Percentiles rank a stretch among this genome's conserved stretches.
phyloP scores from a whole-genome alignment of 2,329 filamentous ascomycete genomes.

The Aspergillus thermomutatus region DNA sequence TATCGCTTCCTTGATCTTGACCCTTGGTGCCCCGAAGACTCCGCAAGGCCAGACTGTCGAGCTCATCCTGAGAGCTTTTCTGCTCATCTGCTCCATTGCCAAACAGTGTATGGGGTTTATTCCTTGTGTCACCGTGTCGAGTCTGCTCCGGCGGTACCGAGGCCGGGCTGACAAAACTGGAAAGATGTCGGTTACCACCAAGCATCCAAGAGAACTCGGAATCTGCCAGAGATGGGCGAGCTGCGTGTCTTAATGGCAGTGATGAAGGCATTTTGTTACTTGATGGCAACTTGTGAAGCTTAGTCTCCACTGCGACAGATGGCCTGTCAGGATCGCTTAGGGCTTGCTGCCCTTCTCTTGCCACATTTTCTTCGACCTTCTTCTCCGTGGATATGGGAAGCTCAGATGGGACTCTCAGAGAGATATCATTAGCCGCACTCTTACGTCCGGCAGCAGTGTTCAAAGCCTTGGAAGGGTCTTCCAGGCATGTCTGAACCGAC shows the following conservation, averaged over 20 bases:
- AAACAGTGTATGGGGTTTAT: slow-evolving; percentile 33
- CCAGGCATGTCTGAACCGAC: slow-evolving; percentile 43
- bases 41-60: slow-evolving; percentile 39
- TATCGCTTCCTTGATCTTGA: background rate
- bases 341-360: slow-evolving; percentile 2
- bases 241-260: slow-evolving; percentile 20
- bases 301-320: slow-evolving; percentile 7
- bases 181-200: slow-evolving; percentile 42
- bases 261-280: slow-evolving; percentile 13
- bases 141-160: slow-evolving; percentile 45
- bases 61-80: slow-evolving; percentile 26
- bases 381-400: slow-evolving; percentile 1
- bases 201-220: slow-evolving; percentile 52
- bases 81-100: slow-evolving; percentile 30
- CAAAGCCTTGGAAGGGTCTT: slow-evolving; percentile 35
- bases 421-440: slow-evolving; percentile 4
- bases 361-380: background rate
- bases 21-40: slow-evolving; percentile 32
- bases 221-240: slow-evolving; percentile 43
- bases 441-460: slow-evolving; percentile 4
- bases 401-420: slow-evolving; percentile 1
- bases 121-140: slow-evolving; percentile 30
- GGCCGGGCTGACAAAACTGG: slow-evolving; percentile 44
- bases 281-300: slow-evolving; percentile 1
- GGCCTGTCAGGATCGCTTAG: slow-evolving; percentile 3